phyloP scores from a whole-genome alignment of 1,284 basidiomycete species.

The Ustilago curta region DNA sequence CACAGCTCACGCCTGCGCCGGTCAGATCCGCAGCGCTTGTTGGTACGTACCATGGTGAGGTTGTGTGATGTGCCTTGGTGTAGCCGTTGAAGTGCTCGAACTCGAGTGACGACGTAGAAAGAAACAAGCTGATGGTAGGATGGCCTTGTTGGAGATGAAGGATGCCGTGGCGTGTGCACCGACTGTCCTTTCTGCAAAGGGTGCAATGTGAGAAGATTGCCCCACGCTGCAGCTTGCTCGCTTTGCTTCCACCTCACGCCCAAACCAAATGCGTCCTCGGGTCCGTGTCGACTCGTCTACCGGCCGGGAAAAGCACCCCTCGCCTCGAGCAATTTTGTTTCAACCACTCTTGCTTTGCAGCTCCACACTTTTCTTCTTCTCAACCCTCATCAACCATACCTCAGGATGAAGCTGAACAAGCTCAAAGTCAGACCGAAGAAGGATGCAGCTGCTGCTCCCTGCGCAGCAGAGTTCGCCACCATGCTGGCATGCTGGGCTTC shows the following conservation, averaged over 20 bases:
- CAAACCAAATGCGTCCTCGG: slow-evolving; percentile 12
- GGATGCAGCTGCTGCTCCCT: slow-evolving; percentile 77
- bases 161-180: not conserved
- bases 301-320: slow-evolving; percentile 17
- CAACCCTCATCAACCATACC: not conserved
- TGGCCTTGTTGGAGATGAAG: not conserved
- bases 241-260: slow-evolving; percentile 35
- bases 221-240: slow-evolving; percentile 17
- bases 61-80: no score
- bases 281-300: slow-evolving; percentile 2
- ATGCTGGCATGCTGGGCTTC: slow-evolving; percentile 95
- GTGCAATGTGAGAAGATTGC: slow-evolving; percentile 12
- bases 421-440: slow-evolving; percentile 75
- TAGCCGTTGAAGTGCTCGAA: not conserved
- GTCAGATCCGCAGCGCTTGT: not conserved
- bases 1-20: slow-evolving; percentile 6
- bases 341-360: slow-evolving; percentile 12
- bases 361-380: slow-evolving; percentile 10
- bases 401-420: slow-evolving; percentile 64
- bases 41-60: slow-evolving; percentile 27
- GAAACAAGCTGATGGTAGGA: not conserved
- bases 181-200: not conserved
- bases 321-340: not conserved
- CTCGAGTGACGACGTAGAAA: not conserved
- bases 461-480: slow-evolving; percentile 79